Evolutionary conservation across 176 grass and related monocot genomes (phyloP), one percentile per base, ranked within the genome.

Genomic region (Triticum monococcum): DNA sequence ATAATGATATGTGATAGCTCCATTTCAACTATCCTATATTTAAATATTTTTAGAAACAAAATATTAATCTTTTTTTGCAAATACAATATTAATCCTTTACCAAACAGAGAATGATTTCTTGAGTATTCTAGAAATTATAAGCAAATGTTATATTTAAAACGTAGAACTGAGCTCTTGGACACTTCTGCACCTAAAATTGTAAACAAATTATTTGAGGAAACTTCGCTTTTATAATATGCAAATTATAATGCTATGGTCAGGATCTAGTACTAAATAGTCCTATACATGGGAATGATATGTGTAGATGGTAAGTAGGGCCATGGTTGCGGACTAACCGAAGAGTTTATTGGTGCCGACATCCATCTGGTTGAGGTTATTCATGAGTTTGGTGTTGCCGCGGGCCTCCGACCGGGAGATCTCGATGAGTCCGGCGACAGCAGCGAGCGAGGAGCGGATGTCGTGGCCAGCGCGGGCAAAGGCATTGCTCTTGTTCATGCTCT

Each of bases 401-500:
- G 76, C 35, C 57, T 95, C 89, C 8, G 33, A 40, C 1, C 36
- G 76, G 14, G 81, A 85, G 43, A 92, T n/a, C 63, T 93, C 86
- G 3, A 98, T 71, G n/a, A 98, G 72, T 0, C 87, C 87, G 20
- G 52, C 48, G 14, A 98, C 88, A 41, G 77, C 82, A 8, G 88
- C 59, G 1, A 98, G 87, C 32, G 89, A 68, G 20, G 88, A 92
- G 1, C 91, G 85, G 22, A 93, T 87, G 61, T 98, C 91, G 31
- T 98, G 95, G 75, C 89, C 95, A 23, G 91, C 93, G 24, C 81
- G 81, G 40, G 83, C 80, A 35, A 98, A 90, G 17, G 95, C 89
- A 17, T 95, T 88, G 81, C 87, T 98, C 83, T 98, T 98, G 76
- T 98, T 95, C 95, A 95, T 92, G 67, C 89, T 93, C 72, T 93